Evolutionary conservation across 2,329 filamentous ascomycete species (phyloP), one percentile per base, ranked within the genome.

Genomic region (Calonectria pteridis): DNA sequence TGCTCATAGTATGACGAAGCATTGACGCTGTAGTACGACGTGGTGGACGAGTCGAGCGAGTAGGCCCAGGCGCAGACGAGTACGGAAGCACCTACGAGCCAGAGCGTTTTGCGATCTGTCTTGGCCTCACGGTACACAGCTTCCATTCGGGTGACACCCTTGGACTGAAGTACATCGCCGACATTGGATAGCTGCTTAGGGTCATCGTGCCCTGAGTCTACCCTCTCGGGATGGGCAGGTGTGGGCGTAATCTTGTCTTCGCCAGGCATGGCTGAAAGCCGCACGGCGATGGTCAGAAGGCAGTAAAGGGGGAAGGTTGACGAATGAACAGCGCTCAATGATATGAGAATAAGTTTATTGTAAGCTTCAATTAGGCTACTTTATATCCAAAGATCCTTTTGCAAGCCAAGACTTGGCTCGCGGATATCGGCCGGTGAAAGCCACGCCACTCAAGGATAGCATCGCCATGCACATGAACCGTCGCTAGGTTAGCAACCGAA

Each of bases 11-110:
- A 77, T 0, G 79, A 82, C 14, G 80, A 73, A 20, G 73, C 71
- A 33, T 70, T 72, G 50, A 82, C 77, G 43, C 80, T 80, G 72
- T 82, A 82, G 71, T 81, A 80, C 2, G 74, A 76, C 6, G 81
- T 82, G 1, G 81, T 82, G 2, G 80, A 81, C 28, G 74, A 76
- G 70, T 82, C 81, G 62, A 83, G 78, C 11, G 81, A 81, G 67
- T 79, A 82, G 11, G 78, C 81, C 80, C 79, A 82, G 2, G 80
- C 81, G 69, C 81, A 83, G 31, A 82, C 77, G 2, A 82, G 77
- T n/a, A 80, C 78, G 9, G 79, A 82, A n/a, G 43, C 71, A 2
- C 77, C 80, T 18, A 82, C 78, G 10, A 82, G 77, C 74, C 76
- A 81, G 53, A 82, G 75, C 2, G 79, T 74, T 59, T 69, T 77